Evolutionary conservation across 495 filamentous ascomycete species (phyloP).

Genomic region (Aspergillus asperescens): DNA sequence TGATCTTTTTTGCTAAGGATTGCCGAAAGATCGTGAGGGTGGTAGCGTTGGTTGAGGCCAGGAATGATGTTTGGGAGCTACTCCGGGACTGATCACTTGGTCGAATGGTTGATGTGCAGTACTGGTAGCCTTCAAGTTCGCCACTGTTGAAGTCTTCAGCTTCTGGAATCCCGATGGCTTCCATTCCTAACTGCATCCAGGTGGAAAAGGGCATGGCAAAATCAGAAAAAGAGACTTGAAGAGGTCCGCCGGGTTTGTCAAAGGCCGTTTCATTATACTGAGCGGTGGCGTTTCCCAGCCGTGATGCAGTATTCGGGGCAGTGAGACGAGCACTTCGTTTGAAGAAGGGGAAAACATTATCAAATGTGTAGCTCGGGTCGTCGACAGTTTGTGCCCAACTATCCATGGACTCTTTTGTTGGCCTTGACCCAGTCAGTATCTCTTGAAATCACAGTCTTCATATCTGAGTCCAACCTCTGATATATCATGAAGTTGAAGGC

Average conservation of each 20-base stretch:
- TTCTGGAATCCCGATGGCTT: slow-evolving; percentile 37
- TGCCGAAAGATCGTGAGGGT: slow-evolving; percentile 27
- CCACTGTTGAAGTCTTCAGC: slow-evolving; percentile 39
- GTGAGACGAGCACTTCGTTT: slow-evolving; percentile 50
- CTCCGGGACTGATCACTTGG: slow-evolving; percentile 29
- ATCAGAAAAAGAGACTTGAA: slow-evolving; percentile 49
- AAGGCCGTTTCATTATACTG: slow-evolving; percentile 37
- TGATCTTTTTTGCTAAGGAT: slow-evolving; percentile 39
- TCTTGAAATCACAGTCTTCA: not conserved
- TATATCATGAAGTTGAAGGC: slow-evolving; percentile 36
- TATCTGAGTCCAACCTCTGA: no score
- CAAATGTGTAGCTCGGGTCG: slow-evolving; percentile 50
- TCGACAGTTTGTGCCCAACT: slow-evolving; percentile 54
- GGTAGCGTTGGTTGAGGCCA: not conserved
- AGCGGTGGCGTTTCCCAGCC: slow-evolving; percentile 40
- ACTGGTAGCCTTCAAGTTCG: slow-evolving; percentile 35
- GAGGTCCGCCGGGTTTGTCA: slow-evolving; percentile 31
- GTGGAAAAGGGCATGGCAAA: slow-evolving; percentile 41
- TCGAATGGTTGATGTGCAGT: slow-evolving; percentile 37
- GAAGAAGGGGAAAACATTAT: slow-evolving; percentile 50
- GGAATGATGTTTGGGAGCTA: slow-evolving; percentile 38
- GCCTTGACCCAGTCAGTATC: slow-evolving; percentile 19
- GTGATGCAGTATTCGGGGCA: slow-evolving; percentile 35
- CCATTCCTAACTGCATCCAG: slow-evolving; percentile 32
- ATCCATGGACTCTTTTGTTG: slow-evolving; percentile 36